phyloP scores from a whole-genome alignment of 2,329 filamentous ascomycete genomes.

The Pyricularia grisea region DNA sequence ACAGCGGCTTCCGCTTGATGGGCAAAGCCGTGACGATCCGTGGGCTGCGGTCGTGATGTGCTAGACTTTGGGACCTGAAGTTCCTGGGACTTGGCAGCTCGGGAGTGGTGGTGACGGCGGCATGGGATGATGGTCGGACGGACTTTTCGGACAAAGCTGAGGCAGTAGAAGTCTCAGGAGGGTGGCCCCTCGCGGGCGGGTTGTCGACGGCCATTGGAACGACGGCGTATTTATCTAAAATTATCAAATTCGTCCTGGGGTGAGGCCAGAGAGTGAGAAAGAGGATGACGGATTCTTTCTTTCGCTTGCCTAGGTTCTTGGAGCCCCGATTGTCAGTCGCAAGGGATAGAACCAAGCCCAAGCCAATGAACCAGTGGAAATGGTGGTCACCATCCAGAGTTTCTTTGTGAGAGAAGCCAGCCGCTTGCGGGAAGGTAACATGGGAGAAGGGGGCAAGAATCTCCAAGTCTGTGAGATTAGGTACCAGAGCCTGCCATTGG shows the following conservation, averaged over 20 bases:
- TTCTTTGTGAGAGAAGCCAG: background rate
- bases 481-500: background rate
- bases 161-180: slow-evolving; percentile 2
- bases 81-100: slow-evolving; percentile 18
- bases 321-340: background rate
- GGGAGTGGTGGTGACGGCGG: background rate
- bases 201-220: background rate
- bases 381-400: background rate
- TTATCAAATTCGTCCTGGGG: background rate
- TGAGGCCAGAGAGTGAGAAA: background rate
- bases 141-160: background rate
- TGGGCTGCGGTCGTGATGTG: slow-evolving; percentile 9
- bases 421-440: background rate
- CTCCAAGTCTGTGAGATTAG: background rate
- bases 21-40: slow-evolving; percentile 15
- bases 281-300: background rate
- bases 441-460: background rate
- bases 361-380: background rate
- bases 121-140: background rate
- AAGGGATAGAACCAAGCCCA: background rate
- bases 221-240: background rate
- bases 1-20: slow-evolving; percentile 54
- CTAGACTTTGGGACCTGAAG: slow-evolving; percentile 20
- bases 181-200: slow-evolving; percentile 1
- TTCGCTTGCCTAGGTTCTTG: background rate